Conservation (phyloP, 805 yeast genomes). For the Yarrowia osloensis region DNA sequence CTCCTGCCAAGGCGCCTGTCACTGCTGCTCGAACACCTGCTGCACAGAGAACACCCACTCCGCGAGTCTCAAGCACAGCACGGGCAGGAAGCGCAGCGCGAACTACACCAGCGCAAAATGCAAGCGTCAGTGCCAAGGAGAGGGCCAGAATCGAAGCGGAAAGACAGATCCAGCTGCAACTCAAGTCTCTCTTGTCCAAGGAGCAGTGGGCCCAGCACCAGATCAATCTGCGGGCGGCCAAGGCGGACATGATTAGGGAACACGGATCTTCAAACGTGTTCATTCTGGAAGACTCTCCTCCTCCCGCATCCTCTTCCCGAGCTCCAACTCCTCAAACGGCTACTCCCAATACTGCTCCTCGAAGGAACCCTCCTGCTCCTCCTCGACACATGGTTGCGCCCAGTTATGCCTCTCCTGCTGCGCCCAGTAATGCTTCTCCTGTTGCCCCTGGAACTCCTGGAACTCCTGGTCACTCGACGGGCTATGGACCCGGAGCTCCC, state of each 20-base stretch:
- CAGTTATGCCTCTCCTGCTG: too few relatives aligned
- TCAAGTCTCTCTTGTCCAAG: background rate
- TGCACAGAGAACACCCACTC: background rate
- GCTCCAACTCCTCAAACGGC: background rate
- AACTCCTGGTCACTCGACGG: background rate
- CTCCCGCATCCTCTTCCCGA: background rate
- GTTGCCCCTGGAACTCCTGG: background rate
- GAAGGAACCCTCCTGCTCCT: background rate
- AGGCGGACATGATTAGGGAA: background rate
- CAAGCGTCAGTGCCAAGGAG: background rate
- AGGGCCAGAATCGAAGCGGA: background rate
- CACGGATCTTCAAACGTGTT: background rate
- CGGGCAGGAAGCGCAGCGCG: too few relatives aligned
- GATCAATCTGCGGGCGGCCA: background rate
- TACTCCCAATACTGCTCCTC: background rate
- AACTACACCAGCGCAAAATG: background rate
- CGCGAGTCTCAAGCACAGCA: too few relatives aligned
- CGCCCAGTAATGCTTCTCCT: background rate
- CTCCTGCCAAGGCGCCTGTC: background rate
- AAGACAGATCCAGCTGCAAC: background rate
- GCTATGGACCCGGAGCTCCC: conserved; percentile 3
- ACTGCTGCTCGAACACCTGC: background rate
- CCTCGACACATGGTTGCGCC: too few relatives aligned
- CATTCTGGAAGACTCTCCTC: background rate
- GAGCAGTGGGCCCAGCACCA: conserved; percentile 7